phyloP scores from a whole-genome alignment of 1,139 yeast genomes.

The Saccharomyces hybrid region DNA sequence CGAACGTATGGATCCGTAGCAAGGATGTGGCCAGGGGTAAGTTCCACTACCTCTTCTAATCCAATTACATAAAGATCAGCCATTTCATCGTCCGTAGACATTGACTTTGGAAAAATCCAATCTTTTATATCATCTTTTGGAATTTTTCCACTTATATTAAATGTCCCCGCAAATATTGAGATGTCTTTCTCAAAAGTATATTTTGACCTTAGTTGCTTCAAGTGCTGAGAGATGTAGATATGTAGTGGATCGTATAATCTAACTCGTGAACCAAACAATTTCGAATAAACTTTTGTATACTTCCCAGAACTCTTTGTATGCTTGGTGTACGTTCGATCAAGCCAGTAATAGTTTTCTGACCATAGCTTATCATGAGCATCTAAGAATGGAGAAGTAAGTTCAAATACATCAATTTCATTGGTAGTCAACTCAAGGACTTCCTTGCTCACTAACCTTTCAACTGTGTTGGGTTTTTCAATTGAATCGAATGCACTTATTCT shows the following conservation, averaged over 20 bases:
- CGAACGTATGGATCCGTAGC: slow-evolving; percentile 69
- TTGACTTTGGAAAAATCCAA: slow-evolving; percentile 49
- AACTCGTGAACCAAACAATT: slow-evolving; percentile 32
- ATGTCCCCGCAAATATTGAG: slow-evolving; percentile 55
- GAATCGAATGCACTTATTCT: slow-evolving; percentile 60
- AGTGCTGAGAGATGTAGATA: slow-evolving; percentile 52
- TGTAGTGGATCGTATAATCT: slow-evolving; percentile 64
- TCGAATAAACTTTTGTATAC: slow-evolving; percentile 26
- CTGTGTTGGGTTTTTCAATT: slow-evolving; percentile 52
- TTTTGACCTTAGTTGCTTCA: slow-evolving; percentile 42
- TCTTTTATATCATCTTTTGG: slow-evolving; percentile 45
- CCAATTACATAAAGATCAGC: slow-evolving; percentile 79
- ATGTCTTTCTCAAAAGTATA: slow-evolving; percentile 48
- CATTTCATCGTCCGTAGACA: slow-evolving; percentile 19
- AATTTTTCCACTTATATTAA: slow-evolving; percentile 59
- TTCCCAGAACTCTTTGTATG: slow-evolving; percentile 28
- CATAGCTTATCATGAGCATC: slow-evolving; percentile 51
- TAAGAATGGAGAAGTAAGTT: slow-evolving; percentile 38
- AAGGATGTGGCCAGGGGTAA: slow-evolving; percentile 84
- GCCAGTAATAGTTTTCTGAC: slow-evolving; percentile 49
- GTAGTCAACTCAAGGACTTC: slow-evolving; percentile 56
- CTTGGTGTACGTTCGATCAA: slow-evolving; percentile 38
- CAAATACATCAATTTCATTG: slow-evolving; percentile 40
- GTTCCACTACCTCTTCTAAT: slow-evolving; percentile 84
- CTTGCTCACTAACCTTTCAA: slow-evolving; percentile 52